Conservation (phyloP, 2,329 filamentous ascomycete genomes). For the Cercospora sesami region DNA sequence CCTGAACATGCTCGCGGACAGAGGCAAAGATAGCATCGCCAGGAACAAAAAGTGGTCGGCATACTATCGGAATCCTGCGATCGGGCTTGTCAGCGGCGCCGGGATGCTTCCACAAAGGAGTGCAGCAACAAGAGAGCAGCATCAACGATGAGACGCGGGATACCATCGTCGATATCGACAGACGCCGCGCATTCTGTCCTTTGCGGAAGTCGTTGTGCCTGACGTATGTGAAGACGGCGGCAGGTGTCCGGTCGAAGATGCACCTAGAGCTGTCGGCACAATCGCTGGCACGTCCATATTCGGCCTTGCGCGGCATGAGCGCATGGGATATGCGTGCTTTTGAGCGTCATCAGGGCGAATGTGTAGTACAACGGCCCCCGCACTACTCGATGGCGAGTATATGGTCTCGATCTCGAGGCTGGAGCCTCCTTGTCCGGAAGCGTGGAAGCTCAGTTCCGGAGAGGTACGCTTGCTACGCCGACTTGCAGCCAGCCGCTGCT, state of each 20-base stretch:
- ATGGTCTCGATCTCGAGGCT: constrained; percentile 4
- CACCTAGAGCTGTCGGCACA: background rate
- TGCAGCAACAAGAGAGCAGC: background rate
- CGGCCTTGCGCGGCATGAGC: background rate
- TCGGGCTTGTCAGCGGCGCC: background rate
- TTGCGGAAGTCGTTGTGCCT: constrained; percentile 2
- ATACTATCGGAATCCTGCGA: background rate
- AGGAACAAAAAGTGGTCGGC: background rate
- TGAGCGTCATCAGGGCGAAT: background rate
- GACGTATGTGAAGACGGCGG: background rate
- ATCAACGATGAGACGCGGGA: background rate
- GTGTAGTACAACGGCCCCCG: background rate
- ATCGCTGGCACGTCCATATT: background rate
- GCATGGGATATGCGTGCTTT: background rate
- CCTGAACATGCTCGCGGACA: background rate
- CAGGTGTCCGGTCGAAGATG: background rate
- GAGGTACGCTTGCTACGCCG: constrained; percentile 5
- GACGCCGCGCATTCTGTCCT: background rate
- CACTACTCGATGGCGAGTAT: constrained; percentile 3
- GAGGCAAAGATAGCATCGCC: background rate
- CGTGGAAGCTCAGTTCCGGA: constrained; percentile 2
- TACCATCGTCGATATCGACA: constrained; percentile 8
- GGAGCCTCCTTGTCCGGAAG: constrained; percentile 5
- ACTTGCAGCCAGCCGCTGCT: background rate
- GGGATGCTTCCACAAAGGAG: background rate